These are phyloP conservation scores for Globisporangium iwayamae DNA, from an alignment of 352 stramenopile genomes.

Conservation along the genomic window DNA sequence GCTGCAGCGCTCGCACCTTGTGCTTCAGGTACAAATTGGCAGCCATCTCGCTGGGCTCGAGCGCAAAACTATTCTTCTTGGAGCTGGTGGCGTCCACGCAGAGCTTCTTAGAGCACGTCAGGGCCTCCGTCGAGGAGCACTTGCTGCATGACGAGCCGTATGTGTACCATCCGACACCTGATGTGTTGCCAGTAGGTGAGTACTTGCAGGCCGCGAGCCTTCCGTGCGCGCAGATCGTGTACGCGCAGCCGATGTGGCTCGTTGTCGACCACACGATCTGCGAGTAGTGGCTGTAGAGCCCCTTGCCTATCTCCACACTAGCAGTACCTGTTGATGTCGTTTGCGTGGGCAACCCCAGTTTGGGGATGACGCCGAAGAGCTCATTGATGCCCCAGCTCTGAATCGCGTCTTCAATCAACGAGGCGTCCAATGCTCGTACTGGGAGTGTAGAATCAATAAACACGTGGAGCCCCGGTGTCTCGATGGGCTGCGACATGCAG, in stretches of 20 bases:
- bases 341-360: slow-evolving; percentile 2
- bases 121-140: not conserved
- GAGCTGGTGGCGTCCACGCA: slow-evolving; percentile 1
- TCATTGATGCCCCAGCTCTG: slow-evolving; percentile 15
- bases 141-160: slow-evolving; percentile 6
- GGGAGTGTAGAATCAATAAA: slow-evolving; percentile 11
- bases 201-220: slow-evolving; percentile 17
- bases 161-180: slow-evolving; percentile 8
- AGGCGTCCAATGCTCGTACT: slow-evolving; percentile 9
- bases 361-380: slow-evolving; percentile 11
- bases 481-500: slow-evolving; percentile 2
- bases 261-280: slow-evolving; percentile 19
- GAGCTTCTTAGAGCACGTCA: slow-evolving; percentile 1
- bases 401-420: slow-evolving; percentile 17
- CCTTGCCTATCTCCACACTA: slow-evolving; percentile 8
- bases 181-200: slow-evolving; percentile 8
- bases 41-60: not conserved
- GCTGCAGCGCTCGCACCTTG: slow-evolving; percentile 15
- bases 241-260: slow-evolving; percentile 17
- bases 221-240: slow-evolving; percentile 6
- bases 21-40: slow-evolving; percentile 6
- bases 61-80: not conserved
- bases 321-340: not conserved
- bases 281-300: slow-evolving; percentile 13
- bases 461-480: slow-evolving; percentile 7